phyloP scores from a whole-genome alignment of 2,329 filamentous ascomycete species.

The Zasmidium angulare region DNA sequence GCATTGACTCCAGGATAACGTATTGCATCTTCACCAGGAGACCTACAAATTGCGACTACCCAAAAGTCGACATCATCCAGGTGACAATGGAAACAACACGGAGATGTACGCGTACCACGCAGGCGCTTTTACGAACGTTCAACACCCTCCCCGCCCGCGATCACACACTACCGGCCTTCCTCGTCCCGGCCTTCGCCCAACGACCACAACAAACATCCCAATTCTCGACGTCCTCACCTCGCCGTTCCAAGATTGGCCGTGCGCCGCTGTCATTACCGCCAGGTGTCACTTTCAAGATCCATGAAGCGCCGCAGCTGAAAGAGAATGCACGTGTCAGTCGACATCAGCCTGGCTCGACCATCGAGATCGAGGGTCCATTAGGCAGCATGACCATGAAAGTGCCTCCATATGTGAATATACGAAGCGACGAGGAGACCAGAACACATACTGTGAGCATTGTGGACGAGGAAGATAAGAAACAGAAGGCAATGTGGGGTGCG shows the following conservation, averaged over 20 bases:
- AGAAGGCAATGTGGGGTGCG: constrained; percentile 95
- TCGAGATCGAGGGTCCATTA: constrained; percentile 78
- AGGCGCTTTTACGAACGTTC: constrained; percentile 19
- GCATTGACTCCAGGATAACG: not conserved
- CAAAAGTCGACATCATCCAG: constrained; percentile 4
- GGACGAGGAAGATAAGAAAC: constrained; percentile 67
- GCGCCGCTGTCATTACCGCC: constrained; percentile 78
- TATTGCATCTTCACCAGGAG: constrained; percentile 3
- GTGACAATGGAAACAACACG: constrained; percentile 23
- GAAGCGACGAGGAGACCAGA: constrained; percentile 62
- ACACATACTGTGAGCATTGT: constrained; percentile 69
- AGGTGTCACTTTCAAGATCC: constrained; percentile 70
- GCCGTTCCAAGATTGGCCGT: constrained; percentile 79
- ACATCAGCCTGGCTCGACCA: constrained; percentile 61
- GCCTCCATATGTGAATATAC: constrained; percentile 74
- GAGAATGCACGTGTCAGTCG: constrained; percentile 60
- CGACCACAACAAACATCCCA: constrained; percentile 42
- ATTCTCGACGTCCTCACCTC: constrained; percentile 71
- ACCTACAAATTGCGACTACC: constrained; percentile 1
- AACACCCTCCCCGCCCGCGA: constrained; percentile 13
- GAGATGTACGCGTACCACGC: constrained; percentile 26
- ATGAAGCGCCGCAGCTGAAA: constrained; percentile 60
- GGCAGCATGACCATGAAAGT: constrained; percentile 76
- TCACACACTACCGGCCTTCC: constrained; percentile 61
- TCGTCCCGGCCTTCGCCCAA: constrained; percentile 66